Evolutionary conservation across 176 grass and related monocot species (phyloP).

Genomic region (Phragmites australis): DNA sequence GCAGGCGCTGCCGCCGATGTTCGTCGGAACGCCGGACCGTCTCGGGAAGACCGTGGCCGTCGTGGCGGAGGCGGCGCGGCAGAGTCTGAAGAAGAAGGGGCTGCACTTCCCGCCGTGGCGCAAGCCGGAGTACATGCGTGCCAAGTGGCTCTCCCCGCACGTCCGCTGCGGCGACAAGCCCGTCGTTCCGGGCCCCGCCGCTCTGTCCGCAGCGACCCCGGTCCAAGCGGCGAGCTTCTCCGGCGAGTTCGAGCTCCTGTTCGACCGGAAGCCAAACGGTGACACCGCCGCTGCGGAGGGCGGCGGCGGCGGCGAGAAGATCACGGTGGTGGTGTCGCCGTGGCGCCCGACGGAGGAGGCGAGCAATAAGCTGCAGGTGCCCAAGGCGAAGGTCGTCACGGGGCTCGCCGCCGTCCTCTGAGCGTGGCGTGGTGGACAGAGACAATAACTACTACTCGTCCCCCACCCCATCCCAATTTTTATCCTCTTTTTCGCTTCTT

Average conservation of each 20-base stretch:
- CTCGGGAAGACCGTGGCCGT: constrained; percentile 71
- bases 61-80: constrained; percentile 60
- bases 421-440: constrained; percentile 51
- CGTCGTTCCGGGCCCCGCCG: background rate
- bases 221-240: constrained; percentile 54
- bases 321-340: constrained; percentile 65
- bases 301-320: constrained; percentile 33
- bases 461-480: background rate
- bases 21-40: constrained; percentile 68
- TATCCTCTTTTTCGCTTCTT: constrained; percentile 13
- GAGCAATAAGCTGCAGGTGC: constrained; percentile 24
- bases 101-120: constrained; percentile 85
- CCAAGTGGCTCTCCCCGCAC: constrained; percentile 82
- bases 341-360: constrained; percentile 53
- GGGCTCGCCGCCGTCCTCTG: constrained; percentile 82
- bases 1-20: constrained; percentile 68
- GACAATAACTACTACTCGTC: constrained; percentile 3
- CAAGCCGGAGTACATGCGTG: constrained; percentile 86
- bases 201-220: background rate
- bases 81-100: constrained; percentile 90
- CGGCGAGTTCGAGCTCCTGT: constrained; percentile 60
- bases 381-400: constrained; percentile 63
- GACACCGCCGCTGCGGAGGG: background rate
- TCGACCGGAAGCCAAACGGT: constrained; percentile 15
- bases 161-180: constrained; percentile 33